Evolutionary conservation across 257 asterid species (phyloP).

Genomic region (Thymus mandschuricus): DNA sequence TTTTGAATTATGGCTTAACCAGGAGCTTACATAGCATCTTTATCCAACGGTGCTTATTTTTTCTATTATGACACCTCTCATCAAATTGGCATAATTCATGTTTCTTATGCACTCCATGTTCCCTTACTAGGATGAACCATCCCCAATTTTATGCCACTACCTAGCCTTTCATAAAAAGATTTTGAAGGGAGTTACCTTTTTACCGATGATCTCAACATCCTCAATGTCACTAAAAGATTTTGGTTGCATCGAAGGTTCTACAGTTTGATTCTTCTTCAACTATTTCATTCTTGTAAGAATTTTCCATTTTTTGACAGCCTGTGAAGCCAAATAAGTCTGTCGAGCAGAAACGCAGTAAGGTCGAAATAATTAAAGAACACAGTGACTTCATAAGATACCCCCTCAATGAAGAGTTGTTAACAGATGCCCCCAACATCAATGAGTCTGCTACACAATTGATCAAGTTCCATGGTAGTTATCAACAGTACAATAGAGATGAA

Average conservation of each 20-base stretch:
- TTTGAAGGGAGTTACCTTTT: constrained; percentile 1
- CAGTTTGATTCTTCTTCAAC: not conserved
- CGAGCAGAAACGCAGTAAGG: constrained; percentile 86
- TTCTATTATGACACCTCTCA: not conserved
- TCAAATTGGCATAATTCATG: not conserved
- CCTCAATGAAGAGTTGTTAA: constrained; percentile 80
- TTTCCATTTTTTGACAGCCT: constrained; percentile 54
- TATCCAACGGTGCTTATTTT: not conserved
- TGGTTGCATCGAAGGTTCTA: not conserved
- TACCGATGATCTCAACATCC: constrained; percentile 1
- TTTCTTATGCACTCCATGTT: not conserved
- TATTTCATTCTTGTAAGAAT: constrained; percentile 17
- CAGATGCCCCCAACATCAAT: constrained; percentile 77
- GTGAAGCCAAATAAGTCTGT: constrained; percentile 66
- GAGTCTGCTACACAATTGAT: constrained; percentile 91
- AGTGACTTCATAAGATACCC: constrained; percentile 94
- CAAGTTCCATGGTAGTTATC: constrained; percentile 99
- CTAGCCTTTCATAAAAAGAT: not conserved
- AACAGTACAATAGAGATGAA: constrained; percentile 91
- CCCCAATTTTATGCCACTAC: not conserved
- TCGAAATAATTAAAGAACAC: constrained; percentile 89
- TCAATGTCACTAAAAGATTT: not conserved
- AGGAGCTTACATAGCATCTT: not conserved
- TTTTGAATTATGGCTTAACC: not conserved
- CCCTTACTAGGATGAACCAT: not conserved